A percentile compares a stretch with the other conserved stretches of the same genome.
These are phyloP conservation scores for Aurantiochytrium sp. DNA, from an alignment of 108 stramenopile genomes.

Conservation along the genomic window DNA sequence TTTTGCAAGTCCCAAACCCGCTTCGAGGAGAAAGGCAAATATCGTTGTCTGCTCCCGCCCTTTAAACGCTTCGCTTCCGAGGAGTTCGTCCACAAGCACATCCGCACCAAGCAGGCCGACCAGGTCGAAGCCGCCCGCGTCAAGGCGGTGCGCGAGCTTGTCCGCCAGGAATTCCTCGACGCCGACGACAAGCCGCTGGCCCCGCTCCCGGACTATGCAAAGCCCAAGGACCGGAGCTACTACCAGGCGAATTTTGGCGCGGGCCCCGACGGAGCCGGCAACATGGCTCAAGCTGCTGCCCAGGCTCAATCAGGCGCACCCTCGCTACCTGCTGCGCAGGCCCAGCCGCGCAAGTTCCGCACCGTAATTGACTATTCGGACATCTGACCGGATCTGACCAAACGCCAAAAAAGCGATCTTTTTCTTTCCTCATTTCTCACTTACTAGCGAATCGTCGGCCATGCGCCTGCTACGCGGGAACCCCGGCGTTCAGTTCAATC, in stretches of 20 bases:
- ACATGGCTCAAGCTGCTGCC: too few relatives aligned
- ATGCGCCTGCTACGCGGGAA: too few relatives aligned
- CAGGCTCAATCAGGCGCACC: too few relatives aligned
- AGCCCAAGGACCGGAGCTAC: neutral
- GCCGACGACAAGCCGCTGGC: conserved; percentile 5
- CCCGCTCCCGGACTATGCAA: neutral
- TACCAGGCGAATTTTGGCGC: neutral
- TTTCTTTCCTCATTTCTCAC: neutral
- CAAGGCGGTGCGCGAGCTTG: neutral
- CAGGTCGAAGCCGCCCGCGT: neutral
- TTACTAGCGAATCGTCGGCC: neutral
- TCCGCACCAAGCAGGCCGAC: neutral
- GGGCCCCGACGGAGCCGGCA: neutral
- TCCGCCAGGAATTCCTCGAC: neutral
- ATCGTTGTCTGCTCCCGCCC: neutral
- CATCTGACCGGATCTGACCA: neutral
- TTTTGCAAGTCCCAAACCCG: neutral
- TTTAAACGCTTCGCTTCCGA: neutral
- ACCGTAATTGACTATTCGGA: conserved; percentile 25
- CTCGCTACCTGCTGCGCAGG: too few relatives aligned
- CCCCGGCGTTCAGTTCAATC: too few relatives aligned
- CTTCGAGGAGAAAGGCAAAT: neutral
- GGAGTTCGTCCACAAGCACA: conserved; percentile 11
- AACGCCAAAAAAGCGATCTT: neutral
- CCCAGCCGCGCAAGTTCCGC: neutral